Percentiles rank a stretch among this genome's conserved stretches.
phyloP scores from a whole-genome alignment of 768 basidiomycete genomes.

The Auricularia cornea region DNA sequence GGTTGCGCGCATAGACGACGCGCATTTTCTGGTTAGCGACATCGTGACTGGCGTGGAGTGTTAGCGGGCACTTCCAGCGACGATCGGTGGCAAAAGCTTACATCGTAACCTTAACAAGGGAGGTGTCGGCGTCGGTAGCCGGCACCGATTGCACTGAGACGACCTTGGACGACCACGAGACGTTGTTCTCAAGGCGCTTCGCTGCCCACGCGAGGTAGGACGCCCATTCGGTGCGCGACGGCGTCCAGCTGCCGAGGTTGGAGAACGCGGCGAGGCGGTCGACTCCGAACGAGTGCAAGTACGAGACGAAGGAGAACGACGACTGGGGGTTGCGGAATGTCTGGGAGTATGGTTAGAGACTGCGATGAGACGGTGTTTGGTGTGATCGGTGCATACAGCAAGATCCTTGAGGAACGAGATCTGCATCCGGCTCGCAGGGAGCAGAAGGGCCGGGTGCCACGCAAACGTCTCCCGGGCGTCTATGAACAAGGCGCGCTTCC shows the following conservation, averaged over 20 bases:
- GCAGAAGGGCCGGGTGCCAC: constrained; percentile 51
- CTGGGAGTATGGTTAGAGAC: background rate
- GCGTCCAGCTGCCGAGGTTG: constrained; percentile 42
- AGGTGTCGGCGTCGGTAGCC: background rate
- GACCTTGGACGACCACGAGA: constrained; percentile 37
- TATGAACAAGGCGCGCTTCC: background rate
- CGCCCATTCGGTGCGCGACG: constrained; percentile 44
- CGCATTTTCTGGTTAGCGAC: background rate
- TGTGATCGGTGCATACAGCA: constrained; percentile 16
- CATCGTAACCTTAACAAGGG: background rate
- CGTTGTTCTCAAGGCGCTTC: constrained; percentile 34
- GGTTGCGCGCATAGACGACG: constrained; percentile 28
- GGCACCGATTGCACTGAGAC: constrained; percentile 24
- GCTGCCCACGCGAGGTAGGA: constrained; percentile 51
- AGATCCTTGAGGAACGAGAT: constrained; percentile 40
- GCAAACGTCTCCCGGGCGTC: constrained; percentile 24
- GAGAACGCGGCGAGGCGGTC: constrained; percentile 44
- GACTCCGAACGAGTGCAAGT: constrained; percentile 35
- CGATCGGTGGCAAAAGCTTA: background rate
- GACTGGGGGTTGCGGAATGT: constrained; percentile 44
- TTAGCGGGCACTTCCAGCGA: background rate
- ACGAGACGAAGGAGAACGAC: constrained; percentile 44
- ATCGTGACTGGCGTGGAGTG: background rate
- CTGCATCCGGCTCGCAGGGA: constrained; percentile 32
- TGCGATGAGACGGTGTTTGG: background rate